These are phyloP conservation scores for Candida maris DNA, from an alignment of 805 yeast species.

Conservation along the genomic window DNA sequence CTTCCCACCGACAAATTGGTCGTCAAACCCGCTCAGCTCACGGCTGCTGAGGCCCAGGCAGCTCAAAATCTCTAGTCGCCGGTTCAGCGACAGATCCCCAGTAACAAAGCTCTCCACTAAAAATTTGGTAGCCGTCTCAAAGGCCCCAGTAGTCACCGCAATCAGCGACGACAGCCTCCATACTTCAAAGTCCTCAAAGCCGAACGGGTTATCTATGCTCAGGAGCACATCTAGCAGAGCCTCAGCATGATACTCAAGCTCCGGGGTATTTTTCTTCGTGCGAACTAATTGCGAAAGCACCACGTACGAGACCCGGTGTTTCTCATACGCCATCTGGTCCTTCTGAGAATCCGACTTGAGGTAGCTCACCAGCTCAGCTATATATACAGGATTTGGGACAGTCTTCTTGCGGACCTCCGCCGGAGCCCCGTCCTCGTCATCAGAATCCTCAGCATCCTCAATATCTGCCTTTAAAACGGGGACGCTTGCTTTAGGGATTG, in stretches of 20 bases:
- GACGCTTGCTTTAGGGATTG: no score
- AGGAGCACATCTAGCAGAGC: conserved; percentile 49
- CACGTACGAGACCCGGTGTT: conserved; percentile 45
- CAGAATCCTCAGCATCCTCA: conserved; percentile 41
- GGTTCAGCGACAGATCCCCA: conserved; percentile 82
- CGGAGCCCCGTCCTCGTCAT: conserved; percentile 42
- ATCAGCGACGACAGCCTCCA: conserved; percentile 61
- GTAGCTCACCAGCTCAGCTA: conserved; percentile 66
- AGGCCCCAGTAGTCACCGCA: conserved; percentile 54
- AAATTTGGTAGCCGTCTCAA: conserved; percentile 39
- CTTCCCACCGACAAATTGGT: conserved; percentile 39
- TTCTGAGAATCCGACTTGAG: conserved; percentile 42
- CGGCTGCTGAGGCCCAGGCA: conserved; percentile 69
- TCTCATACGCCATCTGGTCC: conserved; percentile 45
- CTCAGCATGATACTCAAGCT: conserved; percentile 54
- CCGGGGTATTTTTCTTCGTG: conserved; percentile 62
- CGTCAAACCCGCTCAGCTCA: conserved; percentile 62
- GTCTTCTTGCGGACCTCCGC: conserved; percentile 34
- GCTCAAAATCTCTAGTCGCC: conserved; percentile 65
- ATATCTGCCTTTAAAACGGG: conserved; percentile 12
- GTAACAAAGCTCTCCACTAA: conserved; percentile 48
- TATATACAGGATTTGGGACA: conserved; percentile 55
- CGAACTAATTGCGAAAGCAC: conserved; percentile 58
- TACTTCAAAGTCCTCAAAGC: conserved; percentile 59
- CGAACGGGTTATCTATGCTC: conserved; percentile 54